Conservation (phyloP, 116 monocot genomes). For the Papilionanthe hybrid region DNA sequence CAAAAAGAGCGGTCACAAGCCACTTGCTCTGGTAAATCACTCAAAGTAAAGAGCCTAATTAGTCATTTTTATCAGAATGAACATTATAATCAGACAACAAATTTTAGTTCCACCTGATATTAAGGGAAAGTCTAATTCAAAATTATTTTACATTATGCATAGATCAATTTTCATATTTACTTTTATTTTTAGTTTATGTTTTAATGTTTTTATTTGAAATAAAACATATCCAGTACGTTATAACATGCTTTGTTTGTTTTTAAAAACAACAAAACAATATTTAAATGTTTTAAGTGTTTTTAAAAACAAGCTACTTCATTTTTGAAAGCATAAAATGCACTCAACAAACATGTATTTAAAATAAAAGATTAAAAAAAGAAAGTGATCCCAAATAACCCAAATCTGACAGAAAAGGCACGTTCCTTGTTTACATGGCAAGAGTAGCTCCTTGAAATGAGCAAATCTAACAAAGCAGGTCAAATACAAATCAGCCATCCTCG, state of each 20-base stretch:
- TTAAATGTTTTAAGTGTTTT: no score
- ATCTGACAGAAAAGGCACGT: background rate
- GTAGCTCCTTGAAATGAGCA: background rate
- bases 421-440: background rate
- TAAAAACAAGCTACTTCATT: no score
- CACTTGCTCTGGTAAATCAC: conserved; percentile 71
- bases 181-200: no score
- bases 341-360: no score
- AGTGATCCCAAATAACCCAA: no score
- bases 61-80: background rate
- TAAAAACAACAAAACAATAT: no score
- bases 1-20: conserved; percentile 58
- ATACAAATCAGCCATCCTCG: background rate
- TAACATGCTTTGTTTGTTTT: no score
- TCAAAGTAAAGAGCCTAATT: background rate
- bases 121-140: background rate
- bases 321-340: no score
- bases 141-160: background rate
- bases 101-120: background rate
- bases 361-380: no score
- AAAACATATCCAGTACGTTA: no score
- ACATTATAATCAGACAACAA: background rate
- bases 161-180: background rate
- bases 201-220: no score
- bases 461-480: background rate